Conservation (phyloP, 768 basidiomycete species). For the Boletus reticulatus region DNA sequence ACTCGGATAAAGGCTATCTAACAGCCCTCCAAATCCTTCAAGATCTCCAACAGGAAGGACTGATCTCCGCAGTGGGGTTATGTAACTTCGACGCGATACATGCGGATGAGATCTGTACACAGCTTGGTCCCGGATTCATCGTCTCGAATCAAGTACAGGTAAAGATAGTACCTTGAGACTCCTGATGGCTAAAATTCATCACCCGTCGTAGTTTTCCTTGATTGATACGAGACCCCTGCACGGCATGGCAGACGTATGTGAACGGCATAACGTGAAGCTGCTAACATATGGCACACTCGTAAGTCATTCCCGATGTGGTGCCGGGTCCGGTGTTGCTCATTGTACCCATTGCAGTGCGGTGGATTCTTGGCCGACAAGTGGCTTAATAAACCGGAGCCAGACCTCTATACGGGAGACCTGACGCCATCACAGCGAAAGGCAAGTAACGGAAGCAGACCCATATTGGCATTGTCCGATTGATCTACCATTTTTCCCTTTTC, state of each 20-base stretch:
- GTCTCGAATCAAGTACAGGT: conserved; percentile 87
- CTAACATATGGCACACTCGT: conserved; percentile 83
- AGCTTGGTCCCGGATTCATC: conserved; percentile 65
- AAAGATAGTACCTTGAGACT: conserved; percentile 6
- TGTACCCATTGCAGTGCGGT: conserved; percentile 56
- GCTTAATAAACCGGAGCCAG: conserved; percentile 66
- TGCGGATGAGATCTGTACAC: conserved; percentile 78
- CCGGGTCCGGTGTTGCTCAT: conserved; percentile 2
- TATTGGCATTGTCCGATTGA: background rate
- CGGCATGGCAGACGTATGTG: conserved; percentile 75
- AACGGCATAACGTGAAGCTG: conserved; percentile 68
- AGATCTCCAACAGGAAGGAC: conserved; percentile 56
- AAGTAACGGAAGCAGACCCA: conserved; percentile 10
- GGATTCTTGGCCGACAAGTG: conserved; percentile 80
- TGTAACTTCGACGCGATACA: conserved; percentile 79
- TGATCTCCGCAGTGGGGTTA: conserved; percentile 66
- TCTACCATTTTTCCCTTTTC: background rate
- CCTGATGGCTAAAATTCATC: conserved; percentile 11
- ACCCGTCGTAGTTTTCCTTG: conserved; percentile 61
- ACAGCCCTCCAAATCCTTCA: conserved; percentile 49
- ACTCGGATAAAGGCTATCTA: conserved; percentile 48
- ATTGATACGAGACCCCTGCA: conserved; percentile 77
- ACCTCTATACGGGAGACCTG: conserved; percentile 62
- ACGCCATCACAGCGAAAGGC: conserved; percentile 87
- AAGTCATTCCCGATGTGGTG: conserved; percentile 22